Evolutionary conservation across 2,329 filamentous ascomycete species (phyloP).

Genomic region (Ophiosphaerella herpotricha): DNA sequence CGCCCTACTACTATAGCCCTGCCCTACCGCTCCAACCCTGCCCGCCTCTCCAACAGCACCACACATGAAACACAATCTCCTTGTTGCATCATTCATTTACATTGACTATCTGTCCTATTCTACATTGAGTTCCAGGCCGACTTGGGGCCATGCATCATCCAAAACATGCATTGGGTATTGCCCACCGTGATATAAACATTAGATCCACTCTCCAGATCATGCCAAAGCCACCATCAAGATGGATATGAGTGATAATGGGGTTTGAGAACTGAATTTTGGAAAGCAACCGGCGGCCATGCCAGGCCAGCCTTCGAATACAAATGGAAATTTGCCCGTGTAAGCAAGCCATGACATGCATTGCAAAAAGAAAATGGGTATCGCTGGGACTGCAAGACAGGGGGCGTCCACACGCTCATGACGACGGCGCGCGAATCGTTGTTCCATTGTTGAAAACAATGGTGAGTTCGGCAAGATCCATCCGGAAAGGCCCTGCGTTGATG

Average conservation of each 20-base stretch:
- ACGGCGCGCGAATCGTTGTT: constrained; percentile 30
- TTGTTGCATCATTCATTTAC: background rate
- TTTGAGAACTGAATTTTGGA: constrained; percentile 1
- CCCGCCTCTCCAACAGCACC: no score
- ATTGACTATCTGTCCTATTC: background rate
- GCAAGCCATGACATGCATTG: constrained; percentile 2
- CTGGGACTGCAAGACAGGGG: constrained; percentile 6
- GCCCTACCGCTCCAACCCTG: background rate
- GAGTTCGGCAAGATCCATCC: constrained; percentile 37
- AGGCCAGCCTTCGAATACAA: background rate
- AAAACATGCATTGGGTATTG: constrained; percentile 13
- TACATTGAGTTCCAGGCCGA: background rate
- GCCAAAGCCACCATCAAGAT: constrained; percentile 29
- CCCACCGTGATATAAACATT: constrained; percentile 26
- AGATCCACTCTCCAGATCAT: constrained; percentile 33
- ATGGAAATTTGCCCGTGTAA: no score
- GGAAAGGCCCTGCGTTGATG: constrained; percentile 37
- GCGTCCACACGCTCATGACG: constrained; percentile 1
- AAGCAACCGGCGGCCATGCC: constrained; percentile 1
- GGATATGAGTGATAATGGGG: constrained; percentile 13
- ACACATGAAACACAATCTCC: background rate
- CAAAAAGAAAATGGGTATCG: constrained; percentile 21
- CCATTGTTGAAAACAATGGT: constrained; percentile 41
- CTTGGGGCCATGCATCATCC: background rate
- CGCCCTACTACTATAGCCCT: no score